phyloP scores from a whole-genome alignment of 495 filamentous ascomycete species.

The Trichoderma parareesei region DNA sequence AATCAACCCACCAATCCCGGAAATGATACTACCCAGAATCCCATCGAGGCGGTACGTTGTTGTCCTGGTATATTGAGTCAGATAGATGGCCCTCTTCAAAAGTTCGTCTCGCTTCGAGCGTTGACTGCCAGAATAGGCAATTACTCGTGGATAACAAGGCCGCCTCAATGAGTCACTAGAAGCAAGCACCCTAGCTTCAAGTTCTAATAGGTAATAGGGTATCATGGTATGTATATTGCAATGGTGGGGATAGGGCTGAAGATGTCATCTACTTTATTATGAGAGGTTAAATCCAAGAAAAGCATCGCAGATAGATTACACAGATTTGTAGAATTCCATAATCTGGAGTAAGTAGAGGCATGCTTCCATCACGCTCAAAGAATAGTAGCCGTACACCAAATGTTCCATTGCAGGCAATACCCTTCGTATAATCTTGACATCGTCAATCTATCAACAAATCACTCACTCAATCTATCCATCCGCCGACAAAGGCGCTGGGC shows the following conservation, averaged over 20 bases:
- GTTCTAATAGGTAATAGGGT: background rate
- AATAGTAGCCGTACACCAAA: background rate
- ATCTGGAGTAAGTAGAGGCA: background rate
- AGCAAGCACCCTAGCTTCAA: too few species aligned
- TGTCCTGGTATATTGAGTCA: slow-evolving; percentile 4
- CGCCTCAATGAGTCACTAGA: background rate
- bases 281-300: background rate
- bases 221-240: too few species aligned
- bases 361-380: background rate
- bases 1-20: background rate
- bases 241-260: background rate
- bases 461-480: background rate
- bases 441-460: background rate
- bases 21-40: background rate
- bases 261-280: background rate
- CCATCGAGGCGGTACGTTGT: background rate
- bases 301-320: background rate
- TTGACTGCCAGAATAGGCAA: background rate
- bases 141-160: background rate
- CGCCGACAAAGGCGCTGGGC: slow-evolving; percentile 2
- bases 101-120: background rate
- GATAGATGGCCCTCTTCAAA: background rate
- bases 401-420: background rate
- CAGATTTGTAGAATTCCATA: background rate
- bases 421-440: background rate